These are phyloP conservation scores for Psilocybe cyanescens DNA, from an alignment of 768 basidiomycete genomes.

Conservation along the genomic window DNA sequence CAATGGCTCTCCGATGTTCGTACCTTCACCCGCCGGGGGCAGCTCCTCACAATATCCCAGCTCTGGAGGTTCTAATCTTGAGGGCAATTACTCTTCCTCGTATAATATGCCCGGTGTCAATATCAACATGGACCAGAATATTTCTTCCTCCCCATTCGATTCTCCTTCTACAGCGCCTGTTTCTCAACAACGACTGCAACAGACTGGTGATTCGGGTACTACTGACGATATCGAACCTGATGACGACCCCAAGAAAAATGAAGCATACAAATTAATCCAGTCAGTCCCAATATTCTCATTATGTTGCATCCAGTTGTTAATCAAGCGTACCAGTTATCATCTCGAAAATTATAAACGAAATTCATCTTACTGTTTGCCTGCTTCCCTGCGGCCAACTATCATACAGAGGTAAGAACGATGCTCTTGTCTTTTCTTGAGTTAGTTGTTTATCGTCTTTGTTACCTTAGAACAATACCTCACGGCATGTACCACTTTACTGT, in stretches of 20 bases:
- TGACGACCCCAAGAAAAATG: conserved; percentile 72
- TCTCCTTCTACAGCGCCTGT: conserved; percentile 31
- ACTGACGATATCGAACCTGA: conserved; percentile 60
- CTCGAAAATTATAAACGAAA: conserved; percentile 89
- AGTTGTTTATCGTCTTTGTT: neutral
- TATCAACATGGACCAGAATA: conserved; percentile 57
- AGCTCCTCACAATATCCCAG: conserved; percentile 45
- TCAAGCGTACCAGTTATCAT: conserved; percentile 66
- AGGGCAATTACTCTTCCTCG: conserved; percentile 41
- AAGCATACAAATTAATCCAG: conserved; percentile 85
- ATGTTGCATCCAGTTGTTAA: neutral
- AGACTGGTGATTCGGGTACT: conserved; percentile 27
- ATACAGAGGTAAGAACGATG: conserved; percentile 67
- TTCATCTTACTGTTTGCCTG: conserved; percentile 84
- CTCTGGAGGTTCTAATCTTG: conserved; percentile 38
- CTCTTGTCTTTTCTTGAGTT: neutral
- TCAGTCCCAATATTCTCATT: conserved; percentile 34
- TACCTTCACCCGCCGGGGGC: conserved; percentile 46
- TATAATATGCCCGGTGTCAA: conserved; percentile 60
- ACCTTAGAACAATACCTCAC: conserved; percentile 78
- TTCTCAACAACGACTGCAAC: conserved; percentile 38
- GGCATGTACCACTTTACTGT: conserved; percentile 44
- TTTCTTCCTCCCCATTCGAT: conserved; percentile 55
- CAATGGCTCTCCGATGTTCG: conserved; percentile 65
- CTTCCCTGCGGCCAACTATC: conserved; percentile 85